These are phyloP conservation scores for Phytophthora pisi DNA, from an alignment of 352 stramenopile genomes.

Conservation along the genomic window DNA sequence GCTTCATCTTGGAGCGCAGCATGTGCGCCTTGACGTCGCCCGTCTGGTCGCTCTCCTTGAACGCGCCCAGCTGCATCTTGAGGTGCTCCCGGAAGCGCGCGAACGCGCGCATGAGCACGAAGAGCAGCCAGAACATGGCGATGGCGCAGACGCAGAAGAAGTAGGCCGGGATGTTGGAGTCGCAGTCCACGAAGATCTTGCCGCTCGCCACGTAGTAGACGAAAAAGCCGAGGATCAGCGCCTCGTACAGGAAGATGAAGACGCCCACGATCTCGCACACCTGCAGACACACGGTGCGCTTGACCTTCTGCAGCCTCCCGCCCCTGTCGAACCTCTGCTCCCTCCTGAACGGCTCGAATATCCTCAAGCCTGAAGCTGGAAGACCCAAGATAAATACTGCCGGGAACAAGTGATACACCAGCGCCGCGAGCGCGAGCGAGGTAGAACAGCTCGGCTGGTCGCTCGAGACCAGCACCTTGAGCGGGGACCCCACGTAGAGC, in stretches of 20 bases:
- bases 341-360: slow-evolving; percentile 78
- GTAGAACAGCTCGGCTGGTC: slow-evolving; percentile 49
- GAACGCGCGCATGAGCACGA: slow-evolving; percentile 72
- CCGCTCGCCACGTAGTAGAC: slow-evolving; percentile 64
- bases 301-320: slow-evolving; percentile 76
- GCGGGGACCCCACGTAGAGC: slow-evolving; percentile 52
- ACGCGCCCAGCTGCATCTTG: slow-evolving; percentile 86
- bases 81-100: slow-evolving; percentile 82
- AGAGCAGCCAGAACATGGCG: slow-evolving; percentile 67
- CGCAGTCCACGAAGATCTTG: slow-evolving; percentile 60
- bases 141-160: slow-evolving; percentile 48
- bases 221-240: slow-evolving; percentile 51
- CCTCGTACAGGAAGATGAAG: slow-evolving; percentile 57
- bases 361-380: slow-evolving; percentile 58
- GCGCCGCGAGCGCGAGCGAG: slow-evolving; percentile 59
- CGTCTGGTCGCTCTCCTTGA: slow-evolving; percentile 83
- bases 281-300: slow-evolving; percentile 78
- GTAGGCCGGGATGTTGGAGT: slow-evolving; percentile 51
- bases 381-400: slow-evolving; percentile 67
- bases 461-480: slow-evolving; percentile 48
- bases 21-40: slow-evolving; percentile 78
- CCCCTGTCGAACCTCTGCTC: slow-evolving; percentile 66
- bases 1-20: slow-evolving; percentile 59
- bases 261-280: slow-evolving; percentile 76
- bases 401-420: slow-evolving; percentile 76